These are phyloP conservation scores for Flaveria floridana DNA, from an alignment of 140 eudicot species.

Conservation along the genomic window DNA sequence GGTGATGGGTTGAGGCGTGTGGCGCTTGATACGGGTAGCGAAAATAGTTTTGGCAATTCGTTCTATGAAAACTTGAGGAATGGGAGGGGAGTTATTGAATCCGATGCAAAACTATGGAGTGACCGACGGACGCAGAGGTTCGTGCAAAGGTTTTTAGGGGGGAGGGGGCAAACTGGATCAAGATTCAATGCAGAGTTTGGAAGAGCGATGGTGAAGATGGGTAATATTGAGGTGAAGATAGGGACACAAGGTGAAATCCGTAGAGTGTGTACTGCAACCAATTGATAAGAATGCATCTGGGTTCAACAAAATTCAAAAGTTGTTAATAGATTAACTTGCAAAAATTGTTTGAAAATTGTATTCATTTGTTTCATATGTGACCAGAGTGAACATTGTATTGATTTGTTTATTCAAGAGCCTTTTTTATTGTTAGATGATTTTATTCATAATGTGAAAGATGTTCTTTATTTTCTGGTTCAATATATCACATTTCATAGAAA, in stretches of 20 bases:
- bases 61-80: slow-evolving; percentile 19
- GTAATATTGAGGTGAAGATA: slow-evolving; percentile 18
- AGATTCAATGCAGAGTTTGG: slow-evolving; percentile 22
- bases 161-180: neutral
- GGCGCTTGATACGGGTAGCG: slow-evolving; percentile 32
- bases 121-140: slow-evolving; percentile 12
- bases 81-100: slow-evolving; percentile 21
- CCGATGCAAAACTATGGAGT: slow-evolving; percentile 23
- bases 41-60: neutral
- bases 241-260: slow-evolving; percentile 31
- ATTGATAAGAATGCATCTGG: slow-evolving; percentile 23
- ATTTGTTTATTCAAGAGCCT: too few species aligned
- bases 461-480: too few species aligned
- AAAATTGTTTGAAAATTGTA: neutral
- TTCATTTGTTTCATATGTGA: neutral
- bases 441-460: too few species aligned
- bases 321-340: neutral
- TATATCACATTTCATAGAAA: too few species aligned
- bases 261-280: slow-evolving; percentile 32
- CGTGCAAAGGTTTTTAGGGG: slow-evolving; percentile 18
- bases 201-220: slow-evolving; percentile 26
- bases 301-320: neutral
- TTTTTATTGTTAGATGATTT: too few species aligned
- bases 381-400: neutral
- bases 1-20: slow-evolving; percentile 43